A percentile compares a stretch with the other conserved stretches of the same genome.
Conservation (phyloP, 352 stramenopile genomes). For the Phytopythium cucurbitacearum region DNA sequence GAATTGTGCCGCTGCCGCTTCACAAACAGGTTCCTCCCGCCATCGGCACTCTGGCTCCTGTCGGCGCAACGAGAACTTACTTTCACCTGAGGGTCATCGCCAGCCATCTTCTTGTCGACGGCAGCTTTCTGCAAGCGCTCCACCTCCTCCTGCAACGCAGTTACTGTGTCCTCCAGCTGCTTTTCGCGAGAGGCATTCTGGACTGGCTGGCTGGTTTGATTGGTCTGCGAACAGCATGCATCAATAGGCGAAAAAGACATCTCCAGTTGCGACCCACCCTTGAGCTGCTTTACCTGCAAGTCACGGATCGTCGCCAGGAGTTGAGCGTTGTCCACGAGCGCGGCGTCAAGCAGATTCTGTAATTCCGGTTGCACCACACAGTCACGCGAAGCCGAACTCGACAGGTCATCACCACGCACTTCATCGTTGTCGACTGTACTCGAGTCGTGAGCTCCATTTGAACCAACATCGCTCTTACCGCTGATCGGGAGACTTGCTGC, state of each 20-base stretch:
- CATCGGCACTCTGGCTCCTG: too few relatives aligned
- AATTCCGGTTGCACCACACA: constrained; percentile 20
- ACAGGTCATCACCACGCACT: background rate
- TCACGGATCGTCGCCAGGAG: constrained; percentile 58
- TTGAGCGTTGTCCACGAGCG: constrained; percentile 53
- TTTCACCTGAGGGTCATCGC: constrained; percentile 9
- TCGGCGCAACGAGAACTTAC: constrained; percentile 16
- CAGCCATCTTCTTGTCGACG: background rate
- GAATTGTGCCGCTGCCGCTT: too few relatives aligned
- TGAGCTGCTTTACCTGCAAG: constrained; percentile 52
- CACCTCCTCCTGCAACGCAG: constrained; percentile 33
- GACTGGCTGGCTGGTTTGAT: constrained; percentile 6
- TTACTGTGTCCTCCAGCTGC: constrained; percentile 34
- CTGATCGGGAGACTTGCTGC: background rate
- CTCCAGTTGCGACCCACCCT: constrained; percentile 27
- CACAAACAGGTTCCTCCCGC: too few relatives aligned
- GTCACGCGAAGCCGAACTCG: background rate
- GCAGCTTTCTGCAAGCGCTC: constrained; percentile 14
- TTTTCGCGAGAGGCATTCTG: constrained; percentile 13
- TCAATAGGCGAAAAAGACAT: constrained; percentile 29
- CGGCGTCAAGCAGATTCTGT: constrained; percentile 42
- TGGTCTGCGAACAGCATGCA: constrained; percentile 11
- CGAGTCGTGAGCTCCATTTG: too few relatives aligned
- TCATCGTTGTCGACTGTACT: too few relatives aligned
- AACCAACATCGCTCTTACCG: background rate